Evolutionary conservation across 257 asterid species (phyloP).

Genomic region (Solanum pinnatisectum): DNA sequence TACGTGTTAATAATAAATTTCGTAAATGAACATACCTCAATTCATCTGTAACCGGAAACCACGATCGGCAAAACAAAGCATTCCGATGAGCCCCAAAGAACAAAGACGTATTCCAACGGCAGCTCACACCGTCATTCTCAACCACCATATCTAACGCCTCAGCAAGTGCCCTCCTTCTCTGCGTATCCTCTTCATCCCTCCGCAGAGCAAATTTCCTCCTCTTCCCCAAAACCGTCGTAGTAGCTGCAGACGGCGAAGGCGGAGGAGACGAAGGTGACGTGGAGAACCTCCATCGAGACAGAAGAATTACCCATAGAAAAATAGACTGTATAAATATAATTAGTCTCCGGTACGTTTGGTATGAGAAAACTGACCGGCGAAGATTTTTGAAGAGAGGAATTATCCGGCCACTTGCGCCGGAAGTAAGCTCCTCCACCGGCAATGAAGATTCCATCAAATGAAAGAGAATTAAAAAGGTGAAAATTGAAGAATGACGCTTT

Average conservation of each 20-base stretch:
- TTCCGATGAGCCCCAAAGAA: conserved; percentile 63
- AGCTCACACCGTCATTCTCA: conserved; percentile 14
- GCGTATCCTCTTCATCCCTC: conserved; percentile 93
- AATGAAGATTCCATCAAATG: conserved; percentile 38
- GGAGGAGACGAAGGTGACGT: conserved; percentile 45
- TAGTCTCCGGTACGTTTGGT: conserved; percentile 30
- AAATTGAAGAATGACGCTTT: neutral
- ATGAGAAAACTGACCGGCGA: conserved; percentile 50
- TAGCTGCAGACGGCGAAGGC: conserved; percentile 32
- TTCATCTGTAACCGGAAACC: conserved; percentile 77
- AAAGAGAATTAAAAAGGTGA: neutral
- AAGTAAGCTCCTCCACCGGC: conserved; percentile 85
- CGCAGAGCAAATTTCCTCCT: conserved; percentile 44
- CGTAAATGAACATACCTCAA: conserved; percentile 30
- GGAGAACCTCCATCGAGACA: conserved; percentile 48
- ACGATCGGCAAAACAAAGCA: conserved; percentile 89
- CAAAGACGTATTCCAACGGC: conserved; percentile 67
- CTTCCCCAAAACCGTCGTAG: conserved; percentile 21
- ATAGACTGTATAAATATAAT: conserved; percentile 45
- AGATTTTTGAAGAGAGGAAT: conserved; percentile 75
- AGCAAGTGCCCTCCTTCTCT: conserved; percentile 86
- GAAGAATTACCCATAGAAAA: conserved; percentile 65
- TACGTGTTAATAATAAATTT: neutral
- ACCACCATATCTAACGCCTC: conserved; percentile 64
- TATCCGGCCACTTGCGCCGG: conserved; percentile 97